Evolutionary conservation across 2,329 filamentous ascomycete species (phyloP), one percentile per base, ranked within the genome.

Genomic region (Exophiala sideris): DNA sequence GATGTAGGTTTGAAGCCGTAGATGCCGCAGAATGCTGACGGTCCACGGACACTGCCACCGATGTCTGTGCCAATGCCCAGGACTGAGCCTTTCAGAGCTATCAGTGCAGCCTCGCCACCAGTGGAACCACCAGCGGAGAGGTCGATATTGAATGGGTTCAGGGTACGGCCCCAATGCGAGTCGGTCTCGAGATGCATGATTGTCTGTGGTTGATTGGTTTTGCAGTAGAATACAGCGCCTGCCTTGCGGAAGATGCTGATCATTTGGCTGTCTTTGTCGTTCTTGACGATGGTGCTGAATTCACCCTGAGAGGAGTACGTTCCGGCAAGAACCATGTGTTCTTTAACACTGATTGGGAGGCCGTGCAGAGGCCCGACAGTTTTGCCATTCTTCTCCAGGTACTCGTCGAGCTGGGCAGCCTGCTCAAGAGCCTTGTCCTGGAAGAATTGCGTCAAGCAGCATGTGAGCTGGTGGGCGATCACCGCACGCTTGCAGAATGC

Each of bases 321-420:
- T 12, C 56, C 62, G 2, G 65, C 62, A 46, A 72, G 63, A 34
- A 66, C 57, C 58, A 78, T 75, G 49, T 77, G 72, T 45, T 78
- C 73, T 53, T 77, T 79, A 35, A 80, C 57, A 32, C 71, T 74
- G 45, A 87, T 72, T 0, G 83, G 83, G 0, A 87, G 71, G 5
- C 84, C 83, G 62, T 86, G 83, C 0, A 87, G 71, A 1, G 83
- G 82, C 0, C 83, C 84, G 2, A 80, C 64, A 1, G 77, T 70
- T 45, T 66, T 68, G 0, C 70, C 71, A 20, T 69, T 71, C 36
- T 58, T 65, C n/a, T 57, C 51, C 16, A 73, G 54, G 56, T 80
- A 70, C 0, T 68, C 65, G 51, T 83, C 80, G 0, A 82, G 71
- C 18, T 71, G 62, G n/a, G 68, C 65, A 0, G 79, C 79, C 10